Base-by-base conservation (phyloP, 2,329 filamentous ascomycete species). In the Thermomyces lanuginosus region DNA sequence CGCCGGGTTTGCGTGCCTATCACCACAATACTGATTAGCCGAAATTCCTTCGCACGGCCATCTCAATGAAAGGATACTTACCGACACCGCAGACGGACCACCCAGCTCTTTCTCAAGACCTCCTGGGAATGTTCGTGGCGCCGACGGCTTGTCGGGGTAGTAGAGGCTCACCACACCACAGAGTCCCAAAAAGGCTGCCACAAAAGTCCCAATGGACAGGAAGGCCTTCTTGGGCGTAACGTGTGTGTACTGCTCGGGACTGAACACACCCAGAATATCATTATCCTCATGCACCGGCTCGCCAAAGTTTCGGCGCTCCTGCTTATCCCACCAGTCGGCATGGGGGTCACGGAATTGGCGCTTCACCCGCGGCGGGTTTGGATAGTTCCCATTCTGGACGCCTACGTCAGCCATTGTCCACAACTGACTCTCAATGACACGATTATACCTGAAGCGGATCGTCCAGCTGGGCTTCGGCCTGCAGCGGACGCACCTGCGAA, bases 271-370 rank as follows among this genome's bases (percentile, higher is more conserved):
- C 31, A 95, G 65, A 31, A 83, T 67, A 53, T 98, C 91, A 56
- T 93, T 78, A 55, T 98, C 89, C 58, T 98, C 91, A 56, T 98
- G 86, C 27, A 92, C 72, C 8, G 86, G 81, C 58, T 98, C 91
- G 56, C 84, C 84, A 52, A 80, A 95, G 66, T 98, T 95, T 46
- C 89, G 73, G 51, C 84, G 76, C 57, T 95, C 89, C 61, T 98
- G 89, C 56, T 83, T 78, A 59, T 98, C 86, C 81, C 83, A 95
- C 82, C 83, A 98, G 49, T 81, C 75, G 49, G 58, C 86, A 53
- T 95, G 71, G 18, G 91, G 89, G 55, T 95, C 89, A 51, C 89
- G 81, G 61, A 82, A 79, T 55, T 83, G 76, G 42, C 86, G 78
- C 66, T 92, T 93, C 56, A 86, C 62, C 29, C 66, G 44, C 22